A percentile compares a stretch with the other conserved stretches of the same genome.
These are phyloP conservation scores for Hygrophoropsis aurantiaca DNA, from an alignment of 768 basidiomycete species.

Conservation along the genomic window DNA sequence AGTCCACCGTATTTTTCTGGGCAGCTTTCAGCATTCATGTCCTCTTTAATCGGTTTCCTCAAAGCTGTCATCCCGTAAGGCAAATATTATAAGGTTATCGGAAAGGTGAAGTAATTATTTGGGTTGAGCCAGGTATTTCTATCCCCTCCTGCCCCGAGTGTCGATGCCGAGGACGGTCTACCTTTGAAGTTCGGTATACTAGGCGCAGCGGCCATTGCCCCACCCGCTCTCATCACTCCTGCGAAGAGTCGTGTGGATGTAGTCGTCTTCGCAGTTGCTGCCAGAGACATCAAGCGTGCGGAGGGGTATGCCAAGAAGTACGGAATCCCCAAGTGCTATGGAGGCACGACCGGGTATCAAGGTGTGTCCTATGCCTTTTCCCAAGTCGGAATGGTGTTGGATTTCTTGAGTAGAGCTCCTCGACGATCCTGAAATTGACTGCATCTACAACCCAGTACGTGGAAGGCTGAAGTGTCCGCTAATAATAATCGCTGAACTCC, in stretches of 20 bases:
- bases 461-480: background rate
- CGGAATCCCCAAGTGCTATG: conserved; percentile 50
- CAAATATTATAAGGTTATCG: conserved; percentile 2
- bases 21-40: conserved; percentile 12
- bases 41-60: conserved; percentile 20
- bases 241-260: conserved; percentile 55
- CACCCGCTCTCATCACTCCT: conserved; percentile 49
- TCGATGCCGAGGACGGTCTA: background rate
- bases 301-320: conserved; percentile 53
- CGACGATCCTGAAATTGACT: conserved; percentile 54
- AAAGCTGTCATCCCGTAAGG: conserved; percentile 22
- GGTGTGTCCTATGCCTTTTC: conserved; percentile 28
- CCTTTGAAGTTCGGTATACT: conserved; percentile 43
- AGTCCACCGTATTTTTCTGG: too few species aligned
- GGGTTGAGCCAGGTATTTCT: conserved; percentile 17
- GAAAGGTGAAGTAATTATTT: background rate
- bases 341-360: conserved; percentile 49
- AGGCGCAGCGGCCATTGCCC: conserved; percentile 57
- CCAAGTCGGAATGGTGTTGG: background rate
- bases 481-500: background rate
- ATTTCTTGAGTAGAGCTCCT: conserved; percentile 37
- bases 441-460: conserved; percentile 56
- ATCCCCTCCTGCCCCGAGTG: conserved; percentile 14
- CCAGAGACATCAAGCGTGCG: conserved; percentile 50
- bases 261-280: conserved; percentile 56